Conservation (phyloP, 306 rosid species). For the Cucumis hystrix region DNA sequence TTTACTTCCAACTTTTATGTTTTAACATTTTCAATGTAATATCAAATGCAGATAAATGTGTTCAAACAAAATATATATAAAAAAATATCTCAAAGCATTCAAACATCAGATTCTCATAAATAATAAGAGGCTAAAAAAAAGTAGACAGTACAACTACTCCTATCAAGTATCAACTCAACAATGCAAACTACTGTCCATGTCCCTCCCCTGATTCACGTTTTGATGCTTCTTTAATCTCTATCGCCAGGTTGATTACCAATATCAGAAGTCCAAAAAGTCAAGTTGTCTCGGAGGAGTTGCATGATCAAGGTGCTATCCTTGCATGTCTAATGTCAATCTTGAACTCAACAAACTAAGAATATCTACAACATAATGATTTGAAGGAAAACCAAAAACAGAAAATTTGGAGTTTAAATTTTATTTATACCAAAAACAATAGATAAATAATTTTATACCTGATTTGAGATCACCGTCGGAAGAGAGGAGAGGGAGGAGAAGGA, state of each 20-base stretch:
- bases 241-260: conserved; percentile 54
- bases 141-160: neutral
- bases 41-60: neutral
- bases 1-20: too few species aligned
- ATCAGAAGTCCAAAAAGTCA: conserved; percentile 95
- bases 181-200: conserved; percentile 24
- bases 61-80: neutral
- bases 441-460: too few species aligned
- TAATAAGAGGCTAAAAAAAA: neutral
- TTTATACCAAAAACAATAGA: too few species aligned
- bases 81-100: neutral
- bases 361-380: too few species aligned
- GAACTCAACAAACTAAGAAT: too few species aligned
- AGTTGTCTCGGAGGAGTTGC: conserved; percentile 95
- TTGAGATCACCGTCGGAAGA: too few species aligned
- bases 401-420: too few species aligned
- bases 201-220: conserved; percentile 58
- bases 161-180: neutral
- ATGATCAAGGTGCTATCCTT: conserved; percentile 92
- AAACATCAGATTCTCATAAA: neutral
- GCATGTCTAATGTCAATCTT: conserved; percentile 20
- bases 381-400: too few species aligned
- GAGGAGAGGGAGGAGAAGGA: too few species aligned
- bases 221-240: conserved; percentile 79
- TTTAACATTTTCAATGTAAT: too few species aligned